Evolutionary conservation across 495 filamentous ascomycete species (phyloP).

Genomic region (Penicillium antarcticum): DNA sequence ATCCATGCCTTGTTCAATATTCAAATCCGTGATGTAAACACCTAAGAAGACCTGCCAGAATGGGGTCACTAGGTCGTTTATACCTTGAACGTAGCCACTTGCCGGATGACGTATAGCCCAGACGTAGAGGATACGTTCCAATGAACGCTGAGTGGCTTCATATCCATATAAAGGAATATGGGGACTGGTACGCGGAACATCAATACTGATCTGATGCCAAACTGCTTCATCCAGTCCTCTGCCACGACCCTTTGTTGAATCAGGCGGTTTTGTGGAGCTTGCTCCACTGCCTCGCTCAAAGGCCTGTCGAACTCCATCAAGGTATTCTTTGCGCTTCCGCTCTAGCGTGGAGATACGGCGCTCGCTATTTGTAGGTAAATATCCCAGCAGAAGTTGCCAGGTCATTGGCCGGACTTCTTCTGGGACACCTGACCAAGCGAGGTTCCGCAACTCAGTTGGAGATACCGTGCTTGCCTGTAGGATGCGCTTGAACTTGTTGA

Average conservation of each 20-base stretch:
- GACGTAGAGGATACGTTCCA: conserved; percentile 93
- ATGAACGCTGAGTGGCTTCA: conserved; percentile 88
- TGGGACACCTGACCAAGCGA: conserved; percentile 91
- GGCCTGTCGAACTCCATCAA: conserved; percentile 92
- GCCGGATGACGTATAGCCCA: conserved; percentile 98
- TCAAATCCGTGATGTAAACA: conserved; percentile 86
- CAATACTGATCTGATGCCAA: conserved; percentile 99
- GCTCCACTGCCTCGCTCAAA: conserved; percentile 68
- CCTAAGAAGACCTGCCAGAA: conserved; percentile 98
- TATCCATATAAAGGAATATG: conserved; percentile 93
- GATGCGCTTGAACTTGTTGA: conserved; percentile 98
- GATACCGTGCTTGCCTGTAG: conserved; percentile 88
- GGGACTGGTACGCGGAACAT: conserved; percentile 94
- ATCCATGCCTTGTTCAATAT: conserved; percentile 93
- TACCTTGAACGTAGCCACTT: conserved; percentile 96
- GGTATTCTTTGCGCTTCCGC: conserved; percentile 92
- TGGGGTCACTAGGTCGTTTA: conserved; percentile 95
- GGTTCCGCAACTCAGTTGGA: conserved; percentile 72
- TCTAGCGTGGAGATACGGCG: conserved; percentile 86
- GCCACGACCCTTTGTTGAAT: conserved; percentile 43
- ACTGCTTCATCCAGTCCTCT: conserved; percentile 90
- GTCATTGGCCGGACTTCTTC: conserved; percentile 96
- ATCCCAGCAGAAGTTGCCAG: conserved; percentile 94
- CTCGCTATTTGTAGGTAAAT: conserved; percentile 92
- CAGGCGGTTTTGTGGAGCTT: conserved; percentile 30